Conservation (phyloP, 805 yeast genomes). For the Kluyveromyces siamensis region DNA sequence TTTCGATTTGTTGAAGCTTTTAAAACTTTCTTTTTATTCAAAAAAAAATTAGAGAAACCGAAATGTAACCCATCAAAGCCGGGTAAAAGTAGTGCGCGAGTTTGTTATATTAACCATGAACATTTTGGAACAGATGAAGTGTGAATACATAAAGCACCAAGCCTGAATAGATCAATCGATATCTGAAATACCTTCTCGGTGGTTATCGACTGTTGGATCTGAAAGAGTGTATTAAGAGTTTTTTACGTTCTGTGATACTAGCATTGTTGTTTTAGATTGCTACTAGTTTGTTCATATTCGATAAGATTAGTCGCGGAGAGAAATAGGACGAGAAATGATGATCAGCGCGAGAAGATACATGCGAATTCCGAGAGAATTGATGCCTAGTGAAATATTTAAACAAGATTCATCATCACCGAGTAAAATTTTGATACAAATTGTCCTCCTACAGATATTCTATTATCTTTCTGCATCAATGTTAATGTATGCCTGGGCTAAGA, state of each 20-base stretch:
- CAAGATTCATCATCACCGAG: constrained; percentile 46
- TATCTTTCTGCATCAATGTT: constrained; percentile 62
- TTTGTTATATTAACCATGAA: neutral
- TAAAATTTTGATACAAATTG: constrained; percentile 59
- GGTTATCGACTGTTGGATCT: too few relatives aligned
- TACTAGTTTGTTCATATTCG: neutral
- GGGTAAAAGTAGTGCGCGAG: neutral
- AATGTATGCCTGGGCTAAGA: constrained; percentile 53
- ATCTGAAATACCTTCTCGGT: too few relatives aligned
- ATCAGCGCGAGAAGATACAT: constrained; percentile 21
- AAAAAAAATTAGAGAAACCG: neutral
- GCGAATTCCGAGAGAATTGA: constrained; percentile 23
- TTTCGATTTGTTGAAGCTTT: neutral
- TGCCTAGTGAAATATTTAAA: constrained; percentile 24
- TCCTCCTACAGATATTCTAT: constrained; percentile 69
- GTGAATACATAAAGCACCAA: too few relatives aligned
- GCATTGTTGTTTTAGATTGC: neutral
- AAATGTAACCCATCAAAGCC: neutral
- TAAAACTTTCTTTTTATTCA: constrained; percentile 2
- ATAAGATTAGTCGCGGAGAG: neutral
- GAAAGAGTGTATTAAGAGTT: neutral
- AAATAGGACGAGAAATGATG: constrained; percentile 7
- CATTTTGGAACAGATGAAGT: neutral
- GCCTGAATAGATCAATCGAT: too few relatives aligned
- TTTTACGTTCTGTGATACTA: neutral